Conservation (phyloP, 345 rosid genomes). For the Euphorbia tirucalli region DNA sequence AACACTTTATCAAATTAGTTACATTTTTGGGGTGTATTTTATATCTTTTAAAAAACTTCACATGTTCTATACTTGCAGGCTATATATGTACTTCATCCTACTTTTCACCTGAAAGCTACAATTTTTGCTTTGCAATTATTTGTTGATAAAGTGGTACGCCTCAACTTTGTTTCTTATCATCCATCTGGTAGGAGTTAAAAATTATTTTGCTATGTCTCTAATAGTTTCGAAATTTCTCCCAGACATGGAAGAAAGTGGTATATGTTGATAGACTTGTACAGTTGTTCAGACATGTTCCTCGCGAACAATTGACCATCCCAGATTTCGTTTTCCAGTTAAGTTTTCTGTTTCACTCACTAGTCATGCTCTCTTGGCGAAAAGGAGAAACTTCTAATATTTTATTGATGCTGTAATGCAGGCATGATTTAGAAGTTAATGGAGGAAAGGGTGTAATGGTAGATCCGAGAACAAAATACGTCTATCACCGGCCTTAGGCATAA, state of each 20-base stretch:
- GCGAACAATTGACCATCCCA: constrained; percentile 96
- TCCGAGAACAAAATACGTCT: constrained; percentile 79
- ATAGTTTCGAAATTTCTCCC: constrained; percentile 20
- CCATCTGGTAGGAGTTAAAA: not conserved
- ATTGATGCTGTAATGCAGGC: constrained; percentile 47
- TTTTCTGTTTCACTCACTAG: constrained; percentile 17
- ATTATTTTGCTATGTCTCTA: not conserved
- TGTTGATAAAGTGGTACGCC: constrained; percentile 73
- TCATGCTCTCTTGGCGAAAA: not conserved
- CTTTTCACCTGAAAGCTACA: constrained; percentile 78
- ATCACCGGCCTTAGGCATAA: constrained; percentile 63
- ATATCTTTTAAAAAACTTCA: constrained; percentile 14
- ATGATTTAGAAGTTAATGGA: constrained; percentile 95
- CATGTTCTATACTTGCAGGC: too few relatives aligned
- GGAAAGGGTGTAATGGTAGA: constrained; percentile 94
- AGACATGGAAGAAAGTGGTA: constrained; percentile 97
- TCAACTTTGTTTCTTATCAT: not conserved
- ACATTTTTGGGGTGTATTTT: not conserved
- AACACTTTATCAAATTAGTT: not conserved
- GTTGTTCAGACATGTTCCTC: constrained; percentile 88
- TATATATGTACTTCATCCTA: constrained; percentile 91
- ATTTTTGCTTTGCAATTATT: constrained; percentile 68
- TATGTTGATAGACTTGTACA: constrained; percentile 80
- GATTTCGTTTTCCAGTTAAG: constrained; percentile 98
- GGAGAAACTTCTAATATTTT: too few relatives aligned